Evolutionary conservation across 2,329 filamentous ascomycete species (phyloP), one percentile per base, ranked within the genome.

Genomic region (Colletotrichum lindemuthianum): DNA sequence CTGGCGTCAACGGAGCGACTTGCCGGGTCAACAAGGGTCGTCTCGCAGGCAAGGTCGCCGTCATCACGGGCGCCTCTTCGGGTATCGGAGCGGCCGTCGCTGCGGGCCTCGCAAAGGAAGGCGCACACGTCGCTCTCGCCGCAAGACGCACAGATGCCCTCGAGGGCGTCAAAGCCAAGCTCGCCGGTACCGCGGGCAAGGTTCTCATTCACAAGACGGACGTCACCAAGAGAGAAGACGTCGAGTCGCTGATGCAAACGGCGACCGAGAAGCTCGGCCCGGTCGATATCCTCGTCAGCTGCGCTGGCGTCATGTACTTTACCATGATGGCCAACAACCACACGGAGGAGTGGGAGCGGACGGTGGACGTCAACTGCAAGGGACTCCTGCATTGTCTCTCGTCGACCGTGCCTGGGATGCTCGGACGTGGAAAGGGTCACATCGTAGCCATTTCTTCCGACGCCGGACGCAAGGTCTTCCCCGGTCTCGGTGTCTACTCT

Each of bases 291-390:
- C 84, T 95, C n/a, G 87, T 95, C 53, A 88, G 88, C 44, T 92
- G 91, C 72, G 92, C 92, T 0, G 92, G 92, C 40, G 92, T 95
- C 73, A 95, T 95, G 92, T 95, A 95, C 79, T 95, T 89, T 78
- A 94, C 92, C 59, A 89, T 94, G 88, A 94, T 95, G 92, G 87
- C 89, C 60, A 94, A 93, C 73, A 84, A 81, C 13, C 85, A 90
- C 68, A 86, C 82, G 0, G 90, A 92, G 6, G 89, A 95, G 71
- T 95, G 92, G 92, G 88, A 93, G 68, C 89, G 86, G 63, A 94
- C 91, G 0, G 91, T 95, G 45, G 92, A 94, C 70, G 90, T 95
- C 69, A 95, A 95, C 80, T 94, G 92, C 87, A 94, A 94, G 78
- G 92, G 92, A 41, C 83, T 95, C 1, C 80, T 94, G 58, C 85